phyloP scores from a whole-genome alignment of 2,329 filamentous ascomycete species.

The Microascus cirrosus region DNA sequence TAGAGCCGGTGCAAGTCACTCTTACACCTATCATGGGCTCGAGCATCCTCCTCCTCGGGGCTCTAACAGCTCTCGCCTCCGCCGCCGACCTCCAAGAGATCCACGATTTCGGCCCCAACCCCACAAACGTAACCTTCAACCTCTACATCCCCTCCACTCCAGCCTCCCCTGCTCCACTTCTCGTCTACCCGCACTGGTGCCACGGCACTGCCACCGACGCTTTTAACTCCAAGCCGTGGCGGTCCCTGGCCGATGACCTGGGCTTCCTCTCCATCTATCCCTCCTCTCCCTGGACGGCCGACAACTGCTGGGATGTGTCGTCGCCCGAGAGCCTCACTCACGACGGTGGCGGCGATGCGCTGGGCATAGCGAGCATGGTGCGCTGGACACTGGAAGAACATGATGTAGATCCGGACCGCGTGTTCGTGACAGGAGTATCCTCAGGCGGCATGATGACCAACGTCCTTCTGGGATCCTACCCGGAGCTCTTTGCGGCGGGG shows the following conservation, averaged over 20 bases:
- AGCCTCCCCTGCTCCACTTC: conserved; percentile 32
- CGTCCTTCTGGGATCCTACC: conserved; percentile 38
- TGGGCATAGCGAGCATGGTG: conserved; percentile 43
- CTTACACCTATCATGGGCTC: background rate
- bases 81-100: conserved; percentile 2
- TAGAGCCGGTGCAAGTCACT: background rate
- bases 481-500: conserved; percentile 38
- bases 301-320: conserved; percentile 48
- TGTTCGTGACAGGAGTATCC: conserved; percentile 37
- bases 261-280: conserved; percentile 40
- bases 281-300: conserved; percentile 21
- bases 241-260: conserved; percentile 36
- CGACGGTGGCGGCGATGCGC: conserved; percentile 36
- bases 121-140: conserved; percentile 38
- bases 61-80: background rate
- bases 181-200: conserved; percentile 49
- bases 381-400: conserved; percentile 34
- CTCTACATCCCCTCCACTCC: conserved; percentile 34
- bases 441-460: conserved; percentile 48
- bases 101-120: conserved; percentile 28
- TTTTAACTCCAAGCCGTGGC: conserved; percentile 39
- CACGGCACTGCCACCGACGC: conserved; percentile 38
- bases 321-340: conserved; percentile 34
- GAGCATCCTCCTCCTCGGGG: background rate
- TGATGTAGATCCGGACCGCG: conserved; percentile 29